A percentile compares a stretch with the other conserved stretches of the same genome.
Conservation (phyloP, 225 moss, liverwort and hornwort species). For the Polytrichum formosum region DNA sequence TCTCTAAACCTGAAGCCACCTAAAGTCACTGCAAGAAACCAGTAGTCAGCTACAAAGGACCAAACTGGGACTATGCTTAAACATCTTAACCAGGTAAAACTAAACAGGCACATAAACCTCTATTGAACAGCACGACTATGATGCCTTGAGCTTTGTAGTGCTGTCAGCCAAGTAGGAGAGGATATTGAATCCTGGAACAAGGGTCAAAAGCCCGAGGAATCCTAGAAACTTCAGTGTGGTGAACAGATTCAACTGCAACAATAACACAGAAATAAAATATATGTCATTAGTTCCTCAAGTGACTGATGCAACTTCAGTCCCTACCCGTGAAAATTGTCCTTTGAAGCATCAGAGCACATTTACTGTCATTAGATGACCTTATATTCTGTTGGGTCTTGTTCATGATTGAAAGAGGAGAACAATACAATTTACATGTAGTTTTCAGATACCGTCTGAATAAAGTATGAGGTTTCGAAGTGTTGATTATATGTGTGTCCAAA, state of each 20-base stretch:
- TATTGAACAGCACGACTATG: slow-evolving; percentile 30
- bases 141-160: slow-evolving; percentile 71
- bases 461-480: too few species aligned
- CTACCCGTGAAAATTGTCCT: too few species aligned
- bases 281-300: background rate
- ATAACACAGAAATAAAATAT: background rate
- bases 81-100: background rate
- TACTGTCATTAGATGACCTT: too few species aligned
- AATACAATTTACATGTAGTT: too few species aligned
- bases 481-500: too few species aligned
- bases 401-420: too few species aligned
- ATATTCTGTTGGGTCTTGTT: too few species aligned
- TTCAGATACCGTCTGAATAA: too few species aligned
- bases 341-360: too few species aligned
- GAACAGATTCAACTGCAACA: slow-evolving; percentile 73
- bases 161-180: slow-evolving; percentile 80
- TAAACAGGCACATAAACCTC: background rate
- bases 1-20: slow-evolving; percentile 1
- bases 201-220: slow-evolving; percentile 70
- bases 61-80: slow-evolving; percentile 1
- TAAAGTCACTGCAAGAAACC: background rate
- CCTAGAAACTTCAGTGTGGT: slow-evolving; percentile 71
- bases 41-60: background rate
- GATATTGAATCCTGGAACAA: slow-evolving; percentile 76
- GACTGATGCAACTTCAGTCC: too few species aligned